Percentiles rank a stretch among this genome's conserved stretches.
Conservation (phyloP, 352 stramenopile genomes). For the Phytophthora hibernalis region DNA sequence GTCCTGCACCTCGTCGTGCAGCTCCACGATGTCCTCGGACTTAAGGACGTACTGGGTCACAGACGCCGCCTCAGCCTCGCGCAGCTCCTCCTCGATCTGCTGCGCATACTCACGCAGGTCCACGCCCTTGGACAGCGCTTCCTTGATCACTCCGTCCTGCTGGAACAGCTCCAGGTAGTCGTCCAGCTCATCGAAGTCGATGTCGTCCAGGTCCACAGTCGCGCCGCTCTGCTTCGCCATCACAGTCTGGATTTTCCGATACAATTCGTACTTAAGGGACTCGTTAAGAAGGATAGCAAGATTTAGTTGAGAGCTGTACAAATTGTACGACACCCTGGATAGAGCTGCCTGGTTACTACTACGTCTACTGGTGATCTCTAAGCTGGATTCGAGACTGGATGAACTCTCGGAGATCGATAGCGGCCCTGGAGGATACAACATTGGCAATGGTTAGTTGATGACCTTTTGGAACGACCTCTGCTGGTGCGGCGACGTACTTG, state of each 20-base stretch:
- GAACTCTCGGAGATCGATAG: slow-evolving; percentile 81
- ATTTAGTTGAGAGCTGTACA: neutral
- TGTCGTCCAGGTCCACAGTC: slow-evolving; percentile 82
- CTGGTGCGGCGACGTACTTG: slow-evolving; percentile 71
- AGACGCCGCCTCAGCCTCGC: slow-evolving; percentile 83
- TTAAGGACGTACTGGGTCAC: slow-evolving; percentile 91
- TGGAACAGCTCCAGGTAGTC: slow-evolving; percentile 96
- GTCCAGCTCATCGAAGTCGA: slow-evolving; percentile 94
- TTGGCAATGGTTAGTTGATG: neutral
- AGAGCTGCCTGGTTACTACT: neutral
- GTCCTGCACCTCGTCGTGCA: slow-evolving; percentile 95
- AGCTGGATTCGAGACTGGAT: slow-evolving; percentile 74
- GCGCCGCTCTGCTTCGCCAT: slow-evolving; percentile 21
- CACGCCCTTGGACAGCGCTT: slow-evolving; percentile 91
- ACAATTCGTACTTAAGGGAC: no score
- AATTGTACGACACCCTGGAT: neutral
- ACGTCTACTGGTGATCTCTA: slow-evolving; percentile 39
- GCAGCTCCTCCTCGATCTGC: slow-evolving; percentile 91
- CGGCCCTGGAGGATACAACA: slow-evolving; percentile 52
- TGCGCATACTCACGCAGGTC: slow-evolving; percentile 92
- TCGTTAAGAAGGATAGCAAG: neutral
- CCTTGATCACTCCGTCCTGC: slow-evolving; percentile 93
- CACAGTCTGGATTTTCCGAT: neutral
- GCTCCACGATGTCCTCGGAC: slow-evolving; percentile 88
- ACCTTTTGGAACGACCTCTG: neutral